phyloP scores from a whole-genome alignment of 2,329 filamentous ascomycete genomes.

The Penicillium sp. region DNA sequence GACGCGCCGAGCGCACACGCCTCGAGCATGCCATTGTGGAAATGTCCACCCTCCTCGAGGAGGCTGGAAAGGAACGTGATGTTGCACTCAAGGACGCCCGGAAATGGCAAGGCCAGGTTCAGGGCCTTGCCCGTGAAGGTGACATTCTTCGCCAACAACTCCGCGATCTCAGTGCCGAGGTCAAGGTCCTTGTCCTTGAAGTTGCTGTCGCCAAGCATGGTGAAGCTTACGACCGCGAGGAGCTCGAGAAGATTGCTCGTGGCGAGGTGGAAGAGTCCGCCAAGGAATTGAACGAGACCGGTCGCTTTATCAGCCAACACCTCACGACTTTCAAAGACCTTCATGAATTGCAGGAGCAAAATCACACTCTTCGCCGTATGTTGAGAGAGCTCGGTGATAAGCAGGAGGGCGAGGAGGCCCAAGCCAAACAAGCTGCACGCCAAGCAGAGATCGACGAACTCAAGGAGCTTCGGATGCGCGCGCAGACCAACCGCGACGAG shows the following conservation, averaged over 20 bases:
- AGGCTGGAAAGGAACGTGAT: conserved; percentile 79
- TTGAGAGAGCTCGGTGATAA: conserved; percentile 82
- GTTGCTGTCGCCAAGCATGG: conserved; percentile 74
- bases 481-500: conserved; percentile 81
- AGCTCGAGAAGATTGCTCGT: conserved; percentile 75
- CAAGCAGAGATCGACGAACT: conserved; percentile 67
- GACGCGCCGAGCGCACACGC: conserved; percentile 77
- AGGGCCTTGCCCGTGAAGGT: conserved; percentile 63
- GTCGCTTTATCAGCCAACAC: conserved; percentile 84
- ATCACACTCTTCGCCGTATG: conserved; percentile 78
- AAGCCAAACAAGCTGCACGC: conserved; percentile 58
- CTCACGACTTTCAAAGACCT: conserved; percentile 89
- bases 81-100: conserved; percentile 74
- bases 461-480: conserved; percentile 69
- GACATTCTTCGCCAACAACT: conserved; percentile 83
- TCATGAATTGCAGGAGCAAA: conserved; percentile 82
- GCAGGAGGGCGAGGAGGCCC: conserved; percentile 88
- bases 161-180: conserved; percentile 83
- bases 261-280: conserved; percentile 74
- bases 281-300: conserved; percentile 78
- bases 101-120: conserved; percentile 74
- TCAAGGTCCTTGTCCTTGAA: conserved; percentile 88
- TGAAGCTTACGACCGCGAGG: conserved; percentile 73
- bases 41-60: conserved; percentile 80
- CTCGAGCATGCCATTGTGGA: conserved; percentile 79